Evolutionary conservation across 257 asterid genomes (phyloP), one percentile per base, ranked within the genome.

Genomic region (Echium plantagineum): DNA sequence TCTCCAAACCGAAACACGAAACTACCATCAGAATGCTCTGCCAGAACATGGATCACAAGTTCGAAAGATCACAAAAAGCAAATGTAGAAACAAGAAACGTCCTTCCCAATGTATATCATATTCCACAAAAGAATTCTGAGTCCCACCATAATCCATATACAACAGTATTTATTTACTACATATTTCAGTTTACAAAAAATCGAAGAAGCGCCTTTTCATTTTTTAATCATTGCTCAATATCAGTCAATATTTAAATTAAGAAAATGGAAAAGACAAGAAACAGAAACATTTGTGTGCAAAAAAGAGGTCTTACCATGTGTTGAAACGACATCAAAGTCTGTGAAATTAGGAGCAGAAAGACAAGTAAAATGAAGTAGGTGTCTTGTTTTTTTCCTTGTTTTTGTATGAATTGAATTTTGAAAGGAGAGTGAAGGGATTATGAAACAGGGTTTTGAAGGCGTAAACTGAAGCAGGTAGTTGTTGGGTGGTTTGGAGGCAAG

Each of bases 21-120:
- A 71, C 93, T 87, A 15, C 95, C 96, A 74, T 91, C 98, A 26
- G 81, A 63, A 73, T 75, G 80, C 77, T 87, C 98, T 91, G 82
- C 79, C 85, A 73, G 53, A 19, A 63, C 17, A 69, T 65, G 59
- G 72, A 30, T 18, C n/a, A 70, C 67, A 72, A 53, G 7, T 53
- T 58, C 48, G 71, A 58, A 70, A 65, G 26, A 38, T 28, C 22
- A 70, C 66, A 31, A 65, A 60, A 53, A 61, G 31, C 20, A 53
- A 2, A 10, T n/a, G 16, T 46, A 24, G 32, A 62, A 63, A 48
- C 53, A 68, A 20, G 42, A 57, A 65, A 42, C 1, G 5, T 42
- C 12, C 16, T 42, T 42, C 49, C 49, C 49, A 42, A 42, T 42
- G 4, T 42, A 42, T 10, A 42, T 10, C 49, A 42, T 42, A 42